Percentiles rank a stretch among this genome's conserved stretches.
These are phyloP conservation scores for Yamadazyma sp. DNA, from an alignment of 805 yeast species.

Conservation along the genomic window DNA sequence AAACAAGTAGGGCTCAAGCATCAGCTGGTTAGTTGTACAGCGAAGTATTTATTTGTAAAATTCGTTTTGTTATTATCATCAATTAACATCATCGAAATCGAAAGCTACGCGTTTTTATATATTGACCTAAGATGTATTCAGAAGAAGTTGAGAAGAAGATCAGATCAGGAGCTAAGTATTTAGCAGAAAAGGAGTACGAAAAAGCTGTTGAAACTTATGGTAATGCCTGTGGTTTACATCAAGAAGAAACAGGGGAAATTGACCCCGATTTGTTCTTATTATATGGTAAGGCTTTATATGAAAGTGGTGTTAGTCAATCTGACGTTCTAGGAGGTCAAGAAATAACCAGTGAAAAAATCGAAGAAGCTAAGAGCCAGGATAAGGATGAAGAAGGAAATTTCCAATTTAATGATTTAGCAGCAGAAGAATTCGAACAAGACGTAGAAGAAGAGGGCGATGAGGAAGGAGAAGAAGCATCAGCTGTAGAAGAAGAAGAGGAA, in stretches of 20 bases:
- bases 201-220: conserved; percentile 69
- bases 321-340: conserved; percentile 65
- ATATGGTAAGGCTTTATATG: conserved; percentile 80
- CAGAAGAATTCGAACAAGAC: conserved; percentile 20
- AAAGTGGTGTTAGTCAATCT: conserved; percentile 68
- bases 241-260: conserved; percentile 48
- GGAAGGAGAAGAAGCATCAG: conserved; percentile 14
- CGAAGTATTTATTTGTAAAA: too few species aligned
- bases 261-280: conserved; percentile 73
- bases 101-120: conserved; percentile 6
- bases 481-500: conserved; percentile 43
- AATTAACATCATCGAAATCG: not conserved
- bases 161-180: conserved; percentile 60
- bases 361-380: conserved; percentile 17
- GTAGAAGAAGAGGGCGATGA: conserved; percentile 18
- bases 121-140: conserved; percentile 28
- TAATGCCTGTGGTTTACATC: conserved; percentile 62
- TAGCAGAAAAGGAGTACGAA: conserved; percentile 64
- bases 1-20: too few species aligned
- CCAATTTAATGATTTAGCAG: conserved; percentile 24
- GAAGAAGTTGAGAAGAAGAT: conserved; percentile 46
- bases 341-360: conserved; percentile 13
- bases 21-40: too few species aligned
- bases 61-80: not conserved
- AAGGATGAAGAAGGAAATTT: conserved; percentile 22